Evolutionary conservation across 2,329 filamentous ascomycete genomes (phyloP).

Genomic region (Apiospora rasikravindrae): DNA sequence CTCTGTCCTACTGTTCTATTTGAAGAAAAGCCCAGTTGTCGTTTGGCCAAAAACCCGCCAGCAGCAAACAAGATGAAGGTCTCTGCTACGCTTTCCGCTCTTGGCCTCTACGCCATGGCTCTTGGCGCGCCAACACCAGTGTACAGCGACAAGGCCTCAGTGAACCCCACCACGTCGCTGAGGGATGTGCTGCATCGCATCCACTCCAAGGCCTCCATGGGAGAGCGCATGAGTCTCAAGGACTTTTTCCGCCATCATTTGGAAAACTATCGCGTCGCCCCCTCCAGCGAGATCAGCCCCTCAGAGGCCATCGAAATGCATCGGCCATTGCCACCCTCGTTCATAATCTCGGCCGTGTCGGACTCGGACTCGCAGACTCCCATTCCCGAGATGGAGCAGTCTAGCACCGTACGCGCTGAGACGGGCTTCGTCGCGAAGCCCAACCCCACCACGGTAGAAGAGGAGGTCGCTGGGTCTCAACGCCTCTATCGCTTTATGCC

Average conservation of each 20-base stretch:
- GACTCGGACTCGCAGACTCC: conserved; percentile 24
- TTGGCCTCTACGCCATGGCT: background rate
- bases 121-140: conserved; percentile 11
- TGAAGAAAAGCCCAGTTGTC: background rate
- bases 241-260: background rate
- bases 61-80: conserved; percentile 15
- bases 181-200: background rate
- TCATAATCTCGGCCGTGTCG: conserved; percentile 18
- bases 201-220: background rate
- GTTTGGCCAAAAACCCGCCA: background rate
- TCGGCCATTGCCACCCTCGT: conserved; percentile 12
- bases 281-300: background rate
- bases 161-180: background rate
- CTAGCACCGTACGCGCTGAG: conserved; percentile 36
- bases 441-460: conserved; percentile 35
- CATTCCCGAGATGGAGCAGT: conserved; percentile 29
- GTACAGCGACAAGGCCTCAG: background rate
- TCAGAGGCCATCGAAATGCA: background rate
- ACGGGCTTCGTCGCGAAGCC: conserved; percentile 31
- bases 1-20: background rate
- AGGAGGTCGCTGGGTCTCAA: conserved; percentile 35
- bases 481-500: conserved; percentile 34
- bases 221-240: conserved; percentile 4
- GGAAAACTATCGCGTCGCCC: background rate
- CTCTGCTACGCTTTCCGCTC: background rate